Conservation (phyloP, 139 green algal species). For the Coelastrella sp. region DNA sequence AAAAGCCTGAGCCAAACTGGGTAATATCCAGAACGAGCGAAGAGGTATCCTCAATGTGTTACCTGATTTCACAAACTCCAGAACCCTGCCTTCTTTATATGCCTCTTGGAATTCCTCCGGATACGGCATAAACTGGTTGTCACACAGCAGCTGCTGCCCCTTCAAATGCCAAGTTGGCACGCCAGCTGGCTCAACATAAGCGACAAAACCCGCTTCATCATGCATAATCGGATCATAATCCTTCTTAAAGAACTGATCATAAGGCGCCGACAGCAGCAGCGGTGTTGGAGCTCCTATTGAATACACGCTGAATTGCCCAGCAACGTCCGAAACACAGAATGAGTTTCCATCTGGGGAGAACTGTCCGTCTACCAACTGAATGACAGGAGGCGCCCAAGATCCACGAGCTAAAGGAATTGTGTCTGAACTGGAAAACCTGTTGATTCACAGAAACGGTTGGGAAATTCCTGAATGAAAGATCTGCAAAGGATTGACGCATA, state of each 20-base stretch:
- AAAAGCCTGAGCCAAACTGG: too few species aligned
- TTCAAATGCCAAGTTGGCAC: background rate
- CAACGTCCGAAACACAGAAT: constrained; percentile 66
- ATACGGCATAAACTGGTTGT: constrained; percentile 66
- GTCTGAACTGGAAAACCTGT: constrained; percentile 18
- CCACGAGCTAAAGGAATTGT: background rate
- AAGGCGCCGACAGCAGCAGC: constrained; percentile 62
- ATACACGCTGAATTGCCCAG: constrained; percentile 80
- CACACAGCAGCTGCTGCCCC: constrained; percentile 61
- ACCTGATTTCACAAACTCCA: background rate
- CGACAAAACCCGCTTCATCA: constrained; percentile 30
- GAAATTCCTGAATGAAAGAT: too few species aligned
- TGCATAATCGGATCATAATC: constrained; percentile 37
- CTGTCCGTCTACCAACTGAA: constrained; percentile 80
- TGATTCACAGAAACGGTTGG: too few species aligned
- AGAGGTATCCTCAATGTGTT: too few species aligned
- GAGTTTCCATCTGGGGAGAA: constrained; percentile 66
- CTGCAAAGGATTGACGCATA: too few species aligned
- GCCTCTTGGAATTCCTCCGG: constrained; percentile 59
- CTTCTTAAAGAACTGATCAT: constrained; percentile 84
- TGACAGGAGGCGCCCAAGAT: constrained; percentile 64
- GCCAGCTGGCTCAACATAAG: background rate
- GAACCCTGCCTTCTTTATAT: constrained; percentile 11
- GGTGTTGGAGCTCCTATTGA: constrained; percentile 26
- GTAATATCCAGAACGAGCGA: too few species aligned